Conservation (phyloP, 108 stramenopile species). For the Bacterosira constricta region DNA sequence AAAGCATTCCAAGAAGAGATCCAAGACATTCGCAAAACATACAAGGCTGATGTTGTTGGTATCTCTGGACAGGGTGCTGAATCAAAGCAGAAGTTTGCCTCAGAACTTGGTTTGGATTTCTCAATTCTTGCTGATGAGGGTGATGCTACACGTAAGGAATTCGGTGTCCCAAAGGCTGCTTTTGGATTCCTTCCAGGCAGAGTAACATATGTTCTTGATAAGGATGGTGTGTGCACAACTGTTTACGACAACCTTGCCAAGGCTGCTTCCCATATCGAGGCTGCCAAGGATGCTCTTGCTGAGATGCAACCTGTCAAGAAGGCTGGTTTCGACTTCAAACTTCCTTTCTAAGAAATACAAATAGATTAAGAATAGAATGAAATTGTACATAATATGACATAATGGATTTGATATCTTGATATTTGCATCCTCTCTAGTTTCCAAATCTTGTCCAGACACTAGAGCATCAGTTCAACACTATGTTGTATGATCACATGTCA, state of each 20-base stretch:
- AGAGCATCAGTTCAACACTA: no score
- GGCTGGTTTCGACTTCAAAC: neutral
- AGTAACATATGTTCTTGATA: conserved; percentile 82
- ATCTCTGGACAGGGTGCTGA: conserved; percentile 78
- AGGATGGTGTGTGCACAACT: conserved; percentile 61
- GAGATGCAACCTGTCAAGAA: conserved; percentile 32
- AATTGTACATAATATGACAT: neutral
- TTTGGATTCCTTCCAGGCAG: conserved; percentile 81
- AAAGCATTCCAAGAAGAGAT: conserved; percentile 68
- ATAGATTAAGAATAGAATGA: neutral
- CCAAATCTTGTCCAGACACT: no score
- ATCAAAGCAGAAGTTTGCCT: conserved; percentile 81
- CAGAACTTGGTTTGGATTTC: conserved; percentile 71
- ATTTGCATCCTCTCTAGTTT: no score
- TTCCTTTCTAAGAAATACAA: neutral
- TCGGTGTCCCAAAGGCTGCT: conserved; percentile 70
- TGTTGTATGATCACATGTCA: neutral
- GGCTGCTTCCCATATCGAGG: conserved; percentile 74
- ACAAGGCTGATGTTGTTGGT: conserved; percentile 80
- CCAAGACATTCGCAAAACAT: conserved; percentile 69
- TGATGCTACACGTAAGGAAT: conserved; percentile 67
- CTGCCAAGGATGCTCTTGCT: conserved; percentile 66
- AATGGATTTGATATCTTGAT: no score
- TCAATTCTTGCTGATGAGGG: conserved; percentile 81
- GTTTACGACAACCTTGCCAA: conserved; percentile 75